Percentiles rank a stretch among this genome's conserved stretches.
phyloP scores from a whole-genome alignment of 768 basidiomycete genomes.

The Pleurotus platypus region DNA sequence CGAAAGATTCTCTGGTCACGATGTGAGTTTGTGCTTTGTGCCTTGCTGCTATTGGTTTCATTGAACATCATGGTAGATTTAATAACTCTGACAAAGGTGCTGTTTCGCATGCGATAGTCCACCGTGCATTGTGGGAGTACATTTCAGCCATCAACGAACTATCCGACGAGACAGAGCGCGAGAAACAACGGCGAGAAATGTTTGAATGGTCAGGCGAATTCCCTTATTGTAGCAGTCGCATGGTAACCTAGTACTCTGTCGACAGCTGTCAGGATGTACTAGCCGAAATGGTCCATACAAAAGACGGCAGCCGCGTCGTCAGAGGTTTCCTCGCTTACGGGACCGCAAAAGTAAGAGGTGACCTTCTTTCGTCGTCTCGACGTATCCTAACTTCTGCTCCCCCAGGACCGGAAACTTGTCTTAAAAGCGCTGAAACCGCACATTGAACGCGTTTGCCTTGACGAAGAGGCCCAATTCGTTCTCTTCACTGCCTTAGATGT shows the following conservation, averaged over 20 bases:
- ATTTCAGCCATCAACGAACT: slow-evolving; percentile 55
- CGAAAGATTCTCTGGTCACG: slow-evolving; percentile 71
- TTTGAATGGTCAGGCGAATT: slow-evolving; percentile 61
- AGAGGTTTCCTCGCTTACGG: slow-evolving; percentile 83
- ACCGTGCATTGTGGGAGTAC: slow-evolving; percentile 86
- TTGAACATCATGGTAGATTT: slow-evolving; percentile 46
- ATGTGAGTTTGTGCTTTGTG: slow-evolving; percentile 49
- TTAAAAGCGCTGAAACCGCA: slow-evolving; percentile 89
- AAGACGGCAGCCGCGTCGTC: slow-evolving; percentile 82
- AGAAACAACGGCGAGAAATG: slow-evolving; percentile 74
- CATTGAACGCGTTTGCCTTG: slow-evolving; percentile 80
- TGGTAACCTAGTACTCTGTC: too few species aligned
- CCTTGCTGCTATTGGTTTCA: background rate
- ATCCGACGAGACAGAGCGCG: slow-evolving; percentile 61
- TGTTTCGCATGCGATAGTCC: slow-evolving; percentile 82
- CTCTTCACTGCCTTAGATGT: slow-evolving; percentile 88
- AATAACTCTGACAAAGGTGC: slow-evolving; percentile 92
- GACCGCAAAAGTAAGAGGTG: slow-evolving; percentile 64
- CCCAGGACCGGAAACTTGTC: slow-evolving; percentile 82
- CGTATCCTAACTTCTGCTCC: background rate
- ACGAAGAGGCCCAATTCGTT: slow-evolving; percentile 88
- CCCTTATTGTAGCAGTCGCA: too few species aligned
- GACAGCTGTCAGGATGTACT: slow-evolving; percentile 70
- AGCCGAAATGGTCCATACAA: slow-evolving; percentile 93
- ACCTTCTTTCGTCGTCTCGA: background rate